These are phyloP conservation scores for Canavalia gladiata DNA, from an alignment of 306 rosid species.

Conservation along the genomic window DNA sequence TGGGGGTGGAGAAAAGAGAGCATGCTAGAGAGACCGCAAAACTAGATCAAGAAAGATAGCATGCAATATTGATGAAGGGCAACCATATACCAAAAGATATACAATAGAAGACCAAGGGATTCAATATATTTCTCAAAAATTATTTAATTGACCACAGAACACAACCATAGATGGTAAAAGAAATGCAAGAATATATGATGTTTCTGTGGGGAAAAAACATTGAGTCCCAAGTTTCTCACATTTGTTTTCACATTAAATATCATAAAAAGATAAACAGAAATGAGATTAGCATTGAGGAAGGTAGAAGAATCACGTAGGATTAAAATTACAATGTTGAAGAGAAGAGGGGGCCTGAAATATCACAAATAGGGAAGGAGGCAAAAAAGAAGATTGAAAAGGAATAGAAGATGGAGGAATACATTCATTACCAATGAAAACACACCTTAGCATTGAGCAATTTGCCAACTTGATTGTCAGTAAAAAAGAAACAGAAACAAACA, in stretches of 20 bases:
- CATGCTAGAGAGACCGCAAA: conserved; percentile 12
- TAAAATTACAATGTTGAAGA: conserved; percentile 3
- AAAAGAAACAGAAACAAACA: not conserved
- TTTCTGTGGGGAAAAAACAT: conserved; percentile 9
- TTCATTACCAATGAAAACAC: conserved; percentile 11
- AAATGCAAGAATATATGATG: conserved; percentile 10
- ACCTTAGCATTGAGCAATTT: conserved; percentile 22
- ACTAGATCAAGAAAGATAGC: conserved; percentile 10
- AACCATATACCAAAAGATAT: not conserved
- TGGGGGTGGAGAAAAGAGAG: conserved; percentile 14
- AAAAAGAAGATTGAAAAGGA: not conserved
- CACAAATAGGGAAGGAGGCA: conserved; percentile 15
- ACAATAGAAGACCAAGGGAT: conserved; percentile 6
- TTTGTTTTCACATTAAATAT: conserved; percentile 15
- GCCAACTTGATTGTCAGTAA: conserved; percentile 24
- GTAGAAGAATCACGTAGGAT: not conserved
- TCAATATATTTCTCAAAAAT: not conserved
- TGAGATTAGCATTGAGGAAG: not conserved
- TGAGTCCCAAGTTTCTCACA: not conserved
- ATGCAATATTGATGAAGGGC: not conserved
- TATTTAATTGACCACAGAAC: not conserved
- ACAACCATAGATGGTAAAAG: not conserved
- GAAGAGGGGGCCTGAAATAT: conserved; percentile 8
- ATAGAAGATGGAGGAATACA: conserved; percentile 11
- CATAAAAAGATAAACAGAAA: conserved; percentile 19